A percentile compares a stretch with the other conserved stretches of the same genome.
phyloP scores from a whole-genome alignment of 176 grass and related monocot genomes.

The Juncus effusus region DNA sequence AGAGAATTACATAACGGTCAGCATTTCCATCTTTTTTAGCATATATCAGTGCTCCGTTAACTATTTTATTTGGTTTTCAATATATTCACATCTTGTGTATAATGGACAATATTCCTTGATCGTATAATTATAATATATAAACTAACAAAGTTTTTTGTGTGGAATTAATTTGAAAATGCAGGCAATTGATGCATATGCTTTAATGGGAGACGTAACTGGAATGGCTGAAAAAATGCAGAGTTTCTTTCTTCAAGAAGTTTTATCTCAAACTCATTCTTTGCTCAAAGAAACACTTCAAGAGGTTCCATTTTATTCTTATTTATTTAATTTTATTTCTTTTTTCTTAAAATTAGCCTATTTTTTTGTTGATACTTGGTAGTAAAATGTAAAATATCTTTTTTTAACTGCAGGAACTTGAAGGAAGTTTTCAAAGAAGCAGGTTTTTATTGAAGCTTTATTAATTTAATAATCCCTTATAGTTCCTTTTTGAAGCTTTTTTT shows the following conservation, averaged over 20 bases:
- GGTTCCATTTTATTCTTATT: constrained; percentile 40
- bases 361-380: too few species aligned
- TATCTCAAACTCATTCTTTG: constrained; percentile 85
- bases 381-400: constrained; percentile 19
- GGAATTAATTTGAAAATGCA: constrained; percentile 23
- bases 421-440: constrained; percentile 78
- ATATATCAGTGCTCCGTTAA: neutral
- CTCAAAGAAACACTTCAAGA: constrained; percentile 86
- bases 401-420: constrained; percentile 83
- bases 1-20: constrained; percentile 88
- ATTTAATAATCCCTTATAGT: neutral
- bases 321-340: constrained; percentile 16
- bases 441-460: constrained; percentile 38
- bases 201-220: constrained; percentile 91
- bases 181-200: constrained; percentile 90
- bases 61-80: neutral
- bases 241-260: constrained; percentile 99
- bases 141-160: constrained; percentile 11
- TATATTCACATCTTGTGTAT: too few species aligned
- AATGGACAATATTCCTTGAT: too few species aligned
- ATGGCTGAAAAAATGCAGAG: constrained; percentile 99
- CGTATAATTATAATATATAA: neutral
- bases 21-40: constrained; percentile 37
- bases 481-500: neutral
- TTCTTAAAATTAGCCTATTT: too few species aligned